Evolutionary conservation across 257 asterid genomes (phyloP).

Genomic region (Plantago major): DNA sequence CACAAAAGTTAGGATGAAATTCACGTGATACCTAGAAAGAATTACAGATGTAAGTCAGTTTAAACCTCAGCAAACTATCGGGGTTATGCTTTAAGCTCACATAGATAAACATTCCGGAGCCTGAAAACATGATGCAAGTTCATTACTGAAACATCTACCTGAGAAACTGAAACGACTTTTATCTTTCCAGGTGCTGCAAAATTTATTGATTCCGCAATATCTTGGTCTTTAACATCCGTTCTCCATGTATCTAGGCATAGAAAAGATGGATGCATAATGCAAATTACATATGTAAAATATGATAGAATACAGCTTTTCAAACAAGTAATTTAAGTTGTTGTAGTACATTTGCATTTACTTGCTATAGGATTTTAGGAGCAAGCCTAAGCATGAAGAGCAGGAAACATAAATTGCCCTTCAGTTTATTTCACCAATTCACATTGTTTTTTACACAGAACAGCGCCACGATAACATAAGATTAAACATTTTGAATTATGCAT

Average conservation of each 20-base stretch:
- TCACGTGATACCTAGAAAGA: constrained; percentile 68
- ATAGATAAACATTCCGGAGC: not conserved
- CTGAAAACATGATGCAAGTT: constrained; percentile 12
- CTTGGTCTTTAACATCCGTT: constrained; percentile 58
- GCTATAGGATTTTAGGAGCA: too few relatives aligned
- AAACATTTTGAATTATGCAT: too few relatives aligned
- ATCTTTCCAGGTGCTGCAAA: constrained; percentile 64
- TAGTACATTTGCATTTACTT: not conserved
- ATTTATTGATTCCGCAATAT: constrained; percentile 59
- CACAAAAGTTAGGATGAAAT: constrained; percentile 96
- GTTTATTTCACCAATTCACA: too few relatives aligned
- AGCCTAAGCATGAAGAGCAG: too few relatives aligned
- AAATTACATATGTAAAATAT: constrained; percentile 11
- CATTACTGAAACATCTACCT: constrained; percentile 47
- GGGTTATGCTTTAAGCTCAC: constrained; percentile 9
- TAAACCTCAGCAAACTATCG: constrained; percentile 16
- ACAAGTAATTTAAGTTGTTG: not conserved
- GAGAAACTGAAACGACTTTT: constrained; percentile 58
- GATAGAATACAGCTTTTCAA: not conserved
- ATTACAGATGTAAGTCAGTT: not conserved
- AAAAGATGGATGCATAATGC: constrained; percentile 21
- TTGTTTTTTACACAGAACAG: too few relatives aligned
- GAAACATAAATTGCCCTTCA: too few relatives aligned
- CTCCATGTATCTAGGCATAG: constrained; percentile 82
- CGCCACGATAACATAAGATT: too few relatives aligned